A percentile compares a stretch with the other conserved stretches of the same genome.
Conservation (phyloP, 257 asterid genomes). For the Scutellaria baicalensis region DNA sequence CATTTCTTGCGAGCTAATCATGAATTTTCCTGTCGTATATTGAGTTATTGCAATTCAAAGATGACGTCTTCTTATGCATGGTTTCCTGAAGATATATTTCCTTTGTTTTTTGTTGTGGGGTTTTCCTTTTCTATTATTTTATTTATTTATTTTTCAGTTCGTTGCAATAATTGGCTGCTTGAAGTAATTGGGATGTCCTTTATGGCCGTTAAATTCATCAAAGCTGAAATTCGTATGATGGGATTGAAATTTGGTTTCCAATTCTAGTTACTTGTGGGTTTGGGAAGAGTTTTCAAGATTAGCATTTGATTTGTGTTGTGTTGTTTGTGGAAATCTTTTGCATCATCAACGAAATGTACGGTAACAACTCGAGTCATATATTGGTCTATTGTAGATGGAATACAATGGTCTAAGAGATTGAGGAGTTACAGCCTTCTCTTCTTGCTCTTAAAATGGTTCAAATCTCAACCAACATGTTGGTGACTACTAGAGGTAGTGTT, state of each 20-base stretch:
- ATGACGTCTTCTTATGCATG: neutral
- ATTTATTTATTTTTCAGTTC: neutral
- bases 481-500: constrained; percentile 46
- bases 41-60: constrained; percentile 2
- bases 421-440: constrained; percentile 1
- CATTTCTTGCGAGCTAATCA: neutral
- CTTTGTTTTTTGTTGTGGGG: neutral
- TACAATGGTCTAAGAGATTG: constrained; percentile 11
- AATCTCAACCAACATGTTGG: constrained; percentile 42
- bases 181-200: neutral
- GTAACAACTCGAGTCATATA: neutral
- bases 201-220: neutral
- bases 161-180: neutral
- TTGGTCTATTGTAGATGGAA: constrained; percentile 20
- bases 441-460: constrained; percentile 40
- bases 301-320: neutral
- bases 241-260: constrained; percentile 2
- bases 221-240: neutral
- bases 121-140: neutral
- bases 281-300: neutral
- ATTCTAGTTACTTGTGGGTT: neutral
- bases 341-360: neutral
- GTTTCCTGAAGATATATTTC: neutral
- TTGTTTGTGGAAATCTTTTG: neutral
- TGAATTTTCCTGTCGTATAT: neutral